These are phyloP conservation scores for Nicotiana otophora DNA, from an alignment of 257 asterid species.

Conservation along the genomic window DNA sequence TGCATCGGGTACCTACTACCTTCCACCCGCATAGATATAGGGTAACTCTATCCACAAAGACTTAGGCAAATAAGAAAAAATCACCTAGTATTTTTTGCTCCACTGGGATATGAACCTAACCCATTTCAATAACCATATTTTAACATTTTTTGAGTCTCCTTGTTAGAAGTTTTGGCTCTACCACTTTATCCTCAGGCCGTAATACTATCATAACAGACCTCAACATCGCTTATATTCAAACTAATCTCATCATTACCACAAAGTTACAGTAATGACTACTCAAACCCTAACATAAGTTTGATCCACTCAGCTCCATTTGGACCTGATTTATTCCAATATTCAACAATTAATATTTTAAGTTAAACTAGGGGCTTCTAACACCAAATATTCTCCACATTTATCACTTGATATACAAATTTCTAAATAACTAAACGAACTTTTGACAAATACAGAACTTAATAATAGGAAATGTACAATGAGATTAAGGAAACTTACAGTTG, in stretches of 20 bases:
- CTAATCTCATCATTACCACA: neutral
- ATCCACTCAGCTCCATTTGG: neutral
- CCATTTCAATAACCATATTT: too few species aligned
- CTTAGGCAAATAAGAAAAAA: too few species aligned
- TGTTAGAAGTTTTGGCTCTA: too few species aligned
- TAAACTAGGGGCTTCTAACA: neutral
- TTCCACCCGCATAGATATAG: too few species aligned
- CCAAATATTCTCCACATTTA: neutral
- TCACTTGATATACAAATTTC: neutral
- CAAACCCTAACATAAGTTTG: neutral
- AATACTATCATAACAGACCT: neutral
- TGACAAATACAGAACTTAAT: neutral
- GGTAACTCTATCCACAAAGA: too few species aligned
- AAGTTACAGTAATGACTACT: neutral
- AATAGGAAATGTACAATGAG: neutral
- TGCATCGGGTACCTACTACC: too few species aligned
- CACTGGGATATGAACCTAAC: too few species aligned
- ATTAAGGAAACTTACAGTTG: slow-evolving; percentile 26
- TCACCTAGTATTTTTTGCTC: too few species aligned
- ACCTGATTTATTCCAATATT: neutral
- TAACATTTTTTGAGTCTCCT: too few species aligned
- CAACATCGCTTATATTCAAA: neutral
- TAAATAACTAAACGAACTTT: neutral
- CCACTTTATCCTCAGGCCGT: too few species aligned
- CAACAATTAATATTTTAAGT: neutral